Base-by-base conservation (phyloP, 202 grass and related monocot genomes). In the Zoysia matrella region DNA sequence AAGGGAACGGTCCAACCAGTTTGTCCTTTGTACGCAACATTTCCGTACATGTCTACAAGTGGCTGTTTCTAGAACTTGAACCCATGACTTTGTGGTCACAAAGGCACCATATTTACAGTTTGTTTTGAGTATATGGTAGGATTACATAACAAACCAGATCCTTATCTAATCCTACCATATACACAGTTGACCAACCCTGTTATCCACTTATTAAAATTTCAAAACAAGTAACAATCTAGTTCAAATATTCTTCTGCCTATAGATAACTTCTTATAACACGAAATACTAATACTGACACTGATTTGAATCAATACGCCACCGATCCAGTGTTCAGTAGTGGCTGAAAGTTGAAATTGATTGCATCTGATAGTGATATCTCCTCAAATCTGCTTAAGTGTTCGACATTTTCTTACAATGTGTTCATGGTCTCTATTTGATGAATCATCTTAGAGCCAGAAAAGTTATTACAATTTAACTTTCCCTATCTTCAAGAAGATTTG, bases 311-410 rank as follows among this genome's bases (percentile, higher is more conserved):
- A 7, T 16, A 18, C 22, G 1, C 3, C 58, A 61, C 8, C 1
- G 0, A 22, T 36, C 4, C 18, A 60, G 30, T 16, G 41, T 52
- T 52, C 46, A 36, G 3, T 36, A 55, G 18, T n/a, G 44, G 69
- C 70, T 53, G 43, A 53, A 47, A 65, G 41, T n/a, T 83, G 60
- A 55, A 54, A 76, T 58, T 50, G 13, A 10, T 54, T 82, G 41
- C 73, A 57, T 57, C 36, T 41, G 15, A 45, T 36, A 44, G 58
- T 13, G 2, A 30, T 30, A 30, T 4, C 10, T 53, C 80, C 74
- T 74, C 4, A n/a, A 22, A 40, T 42, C 71, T 39, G 0, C 2
- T 75, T 7, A 61, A 11, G 52, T 44, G 61, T 63, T 53, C 14
- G 14, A 6, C 39, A 52, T 4, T 13, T 46, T 53, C 22, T 3